A percentile compares a stretch with the other conserved stretches of the same genome.
Evolutionary conservation across 2,329 filamentous ascomycete genomes (phyloP).

Genomic region (Pochonia chlamydosporia): DNA sequence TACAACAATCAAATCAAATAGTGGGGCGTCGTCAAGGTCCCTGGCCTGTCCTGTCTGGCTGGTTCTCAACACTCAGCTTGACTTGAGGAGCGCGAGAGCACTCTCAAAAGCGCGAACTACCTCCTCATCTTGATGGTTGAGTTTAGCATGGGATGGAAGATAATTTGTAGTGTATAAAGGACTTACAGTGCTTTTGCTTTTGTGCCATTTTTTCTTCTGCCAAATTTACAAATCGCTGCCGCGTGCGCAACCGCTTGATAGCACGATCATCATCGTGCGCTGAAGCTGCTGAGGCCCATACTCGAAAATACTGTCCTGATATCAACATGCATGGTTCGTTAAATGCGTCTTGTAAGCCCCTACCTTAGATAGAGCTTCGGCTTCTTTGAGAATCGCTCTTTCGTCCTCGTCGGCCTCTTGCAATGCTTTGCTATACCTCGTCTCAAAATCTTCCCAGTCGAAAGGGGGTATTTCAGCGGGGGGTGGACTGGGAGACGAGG

Average conservation of each 20-base stretch:
- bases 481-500: conserved; percentile 37
- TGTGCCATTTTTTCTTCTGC: conserved; percentile 65
- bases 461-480: conserved; percentile 51
- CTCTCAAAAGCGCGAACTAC: conserved; percentile 59
- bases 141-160: conserved; percentile 12
- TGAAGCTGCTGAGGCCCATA: conserved; percentile 71
- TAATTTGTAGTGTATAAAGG: not conserved
- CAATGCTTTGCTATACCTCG: conserved; percentile 62
- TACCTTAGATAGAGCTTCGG: conserved; percentile 61
- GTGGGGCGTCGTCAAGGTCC: too few relatives aligned
- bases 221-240: conserved; percentile 68
- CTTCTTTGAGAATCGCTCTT: conserved; percentile 59
- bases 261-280: conserved; percentile 71
- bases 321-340: not conserved
- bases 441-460: conserved; percentile 74
- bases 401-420: conserved; percentile 58
- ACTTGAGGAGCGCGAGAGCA: conserved; percentile 48
- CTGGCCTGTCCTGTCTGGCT: too few relatives aligned
- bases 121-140: conserved; percentile 33
- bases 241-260: conserved; percentile 73
- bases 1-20: too few relatives aligned
- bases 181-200: conserved; percentile 76
- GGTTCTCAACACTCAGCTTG: conserved; percentile 19
- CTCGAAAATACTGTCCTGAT: conserved; percentile 63
- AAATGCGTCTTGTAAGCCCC: conserved; percentile 4